Evolutionary conservation across 2,329 filamentous ascomycete genomes (phyloP).

Genomic region (Fusarium sp.): DNA sequence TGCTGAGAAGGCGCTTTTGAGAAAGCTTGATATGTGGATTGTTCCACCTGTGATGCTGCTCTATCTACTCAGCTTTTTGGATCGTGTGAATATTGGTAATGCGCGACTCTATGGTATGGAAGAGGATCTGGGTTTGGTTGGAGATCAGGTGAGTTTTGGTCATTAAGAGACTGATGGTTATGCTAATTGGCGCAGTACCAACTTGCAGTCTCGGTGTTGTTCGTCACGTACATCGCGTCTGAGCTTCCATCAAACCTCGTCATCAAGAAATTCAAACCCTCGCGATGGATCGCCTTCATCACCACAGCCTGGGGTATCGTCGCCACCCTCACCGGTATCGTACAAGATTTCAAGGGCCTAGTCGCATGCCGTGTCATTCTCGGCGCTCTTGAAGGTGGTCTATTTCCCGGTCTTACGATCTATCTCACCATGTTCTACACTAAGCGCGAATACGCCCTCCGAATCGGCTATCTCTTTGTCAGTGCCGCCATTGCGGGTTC

Average conservation of each 20-base stretch:
- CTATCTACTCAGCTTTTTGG: slow-evolving; percentile 57
- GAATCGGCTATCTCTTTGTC: slow-evolving; percentile 40
- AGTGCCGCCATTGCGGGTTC: slow-evolving; percentile 38
- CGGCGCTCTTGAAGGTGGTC: slow-evolving; percentile 56
- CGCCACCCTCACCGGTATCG: slow-evolving; percentile 57
- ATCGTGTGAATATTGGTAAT: slow-evolving; percentile 59
- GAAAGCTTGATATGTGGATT: slow-evolving; percentile 69
- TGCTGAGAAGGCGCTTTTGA: slow-evolving; percentile 52
- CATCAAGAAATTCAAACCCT: slow-evolving; percentile 50
- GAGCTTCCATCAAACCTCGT: slow-evolving; percentile 54
- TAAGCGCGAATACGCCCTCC: slow-evolving; percentile 36
- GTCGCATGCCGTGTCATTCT: slow-evolving; percentile 55
- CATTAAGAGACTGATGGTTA: too few relatives aligned
- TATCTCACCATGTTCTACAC: slow-evolving; percentile 43
- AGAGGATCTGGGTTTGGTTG: slow-evolving; percentile 63
- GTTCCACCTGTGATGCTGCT: slow-evolving; percentile 68
- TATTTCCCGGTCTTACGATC: slow-evolving; percentile 51
- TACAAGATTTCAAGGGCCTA: slow-evolving; percentile 44
- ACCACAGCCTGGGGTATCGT: slow-evolving; percentile 53
- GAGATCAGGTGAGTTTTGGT: slow-evolving; percentile 49
- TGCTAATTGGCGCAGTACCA: slow-evolving; percentile 57
- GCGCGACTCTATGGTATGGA: slow-evolving; percentile 70
- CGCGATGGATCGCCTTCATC: slow-evolving; percentile 40
- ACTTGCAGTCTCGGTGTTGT: slow-evolving; percentile 44
- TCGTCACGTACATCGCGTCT: slow-evolving; percentile 49